Percentiles rank a stretch among this genome's conserved stretches.
Conservation (phyloP, 495 filamentous ascomycete genomes). For the Penicillium ucsense region DNA sequence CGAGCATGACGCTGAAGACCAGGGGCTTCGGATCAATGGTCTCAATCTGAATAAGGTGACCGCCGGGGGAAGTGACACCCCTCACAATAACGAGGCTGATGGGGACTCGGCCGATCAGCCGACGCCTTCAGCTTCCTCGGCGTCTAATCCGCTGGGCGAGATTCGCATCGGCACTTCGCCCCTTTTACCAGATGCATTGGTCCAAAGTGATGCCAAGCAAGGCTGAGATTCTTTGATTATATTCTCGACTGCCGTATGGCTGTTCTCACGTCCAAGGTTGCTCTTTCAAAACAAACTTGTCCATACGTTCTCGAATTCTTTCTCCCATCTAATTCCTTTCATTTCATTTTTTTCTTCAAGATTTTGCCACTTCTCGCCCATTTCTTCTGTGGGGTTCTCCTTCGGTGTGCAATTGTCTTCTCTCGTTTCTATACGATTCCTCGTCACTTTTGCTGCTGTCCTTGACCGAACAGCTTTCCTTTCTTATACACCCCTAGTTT, state of each 20-base stretch:
- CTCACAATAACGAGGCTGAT: constrained; percentile 10
- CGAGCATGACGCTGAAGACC: constrained; percentile 19
- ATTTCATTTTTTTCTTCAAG: too few relatives aligned
- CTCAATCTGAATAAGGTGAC: constrained; percentile 20
- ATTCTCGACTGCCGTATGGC: too few relatives aligned
- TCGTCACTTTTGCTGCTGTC: constrained; percentile 7
- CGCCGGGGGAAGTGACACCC: constrained; percentile 7
- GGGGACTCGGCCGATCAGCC: constrained; percentile 7
- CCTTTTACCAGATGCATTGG: constrained; percentile 20
- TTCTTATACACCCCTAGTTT: constrained; percentile 5
- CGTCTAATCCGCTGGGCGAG: constrained; percentile 18
- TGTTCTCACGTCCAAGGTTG: too few relatives aligned
- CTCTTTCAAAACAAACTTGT: too few relatives aligned
- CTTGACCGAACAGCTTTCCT: constrained; percentile 3
- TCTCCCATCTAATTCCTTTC: too few relatives aligned
- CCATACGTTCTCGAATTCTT: too few relatives aligned
- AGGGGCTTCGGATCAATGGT: constrained; percentile 27
- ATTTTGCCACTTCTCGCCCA: not conserved
- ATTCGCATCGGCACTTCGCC: constrained; percentile 17
- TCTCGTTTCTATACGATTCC: not conserved
- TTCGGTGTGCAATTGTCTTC: not conserved
- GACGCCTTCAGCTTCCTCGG: not conserved
- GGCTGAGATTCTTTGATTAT: too few relatives aligned
- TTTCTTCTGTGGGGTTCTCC: not conserved
- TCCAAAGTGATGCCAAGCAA: constrained; percentile 18